phyloP scores from a whole-genome alignment of 2,329 filamentous ascomycete species.

The Cercospora sp. region DNA sequence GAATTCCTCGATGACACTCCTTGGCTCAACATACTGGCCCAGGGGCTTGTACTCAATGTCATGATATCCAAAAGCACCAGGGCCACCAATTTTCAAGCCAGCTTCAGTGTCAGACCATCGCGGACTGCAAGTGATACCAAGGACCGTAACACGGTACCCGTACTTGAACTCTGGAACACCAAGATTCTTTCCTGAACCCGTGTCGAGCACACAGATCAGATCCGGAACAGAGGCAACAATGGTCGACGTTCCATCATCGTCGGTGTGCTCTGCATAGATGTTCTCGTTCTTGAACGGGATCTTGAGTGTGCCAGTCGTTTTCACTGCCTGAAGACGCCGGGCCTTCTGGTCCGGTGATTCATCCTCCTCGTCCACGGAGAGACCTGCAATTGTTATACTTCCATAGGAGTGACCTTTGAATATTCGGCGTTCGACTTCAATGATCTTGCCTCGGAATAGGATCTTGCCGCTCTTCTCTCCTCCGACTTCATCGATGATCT shows the following conservation, averaged over 20 bases:
- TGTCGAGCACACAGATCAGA: constrained; percentile 52
- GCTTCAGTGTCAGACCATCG: constrained; percentile 54
- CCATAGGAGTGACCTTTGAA: constrained; percentile 61
- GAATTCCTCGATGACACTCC: constrained; percentile 57
- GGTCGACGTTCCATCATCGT: constrained; percentile 41
- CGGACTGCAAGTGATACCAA: constrained; percentile 57
- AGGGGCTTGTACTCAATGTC: constrained; percentile 51
- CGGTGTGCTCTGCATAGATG: constrained; percentile 55
- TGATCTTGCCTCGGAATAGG: constrained; percentile 65
- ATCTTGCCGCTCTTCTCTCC: constrained; percentile 56
- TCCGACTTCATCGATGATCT: constrained; percentile 60
- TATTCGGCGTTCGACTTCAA: constrained; percentile 58
- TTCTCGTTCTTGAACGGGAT: constrained; percentile 76
- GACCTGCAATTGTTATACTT: constrained; percentile 53
- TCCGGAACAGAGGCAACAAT: constrained; percentile 53
- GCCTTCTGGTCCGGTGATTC: constrained; percentile 37
- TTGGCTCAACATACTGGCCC: constrained; percentile 54
- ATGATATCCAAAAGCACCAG: constrained; percentile 51
- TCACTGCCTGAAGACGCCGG: constrained; percentile 38
- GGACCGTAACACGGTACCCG: constrained; percentile 53
- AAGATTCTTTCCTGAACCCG: constrained; percentile 51
- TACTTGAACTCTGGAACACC: constrained; percentile 59
- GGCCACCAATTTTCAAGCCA: constrained; percentile 54
- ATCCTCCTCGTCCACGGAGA: constrained; percentile 31
- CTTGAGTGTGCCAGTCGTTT: constrained; percentile 53